These are phyloP conservation scores for Mycena sanguinolenta DNA, from an alignment of 768 basidiomycete species.

Conservation along the genomic window DNA sequence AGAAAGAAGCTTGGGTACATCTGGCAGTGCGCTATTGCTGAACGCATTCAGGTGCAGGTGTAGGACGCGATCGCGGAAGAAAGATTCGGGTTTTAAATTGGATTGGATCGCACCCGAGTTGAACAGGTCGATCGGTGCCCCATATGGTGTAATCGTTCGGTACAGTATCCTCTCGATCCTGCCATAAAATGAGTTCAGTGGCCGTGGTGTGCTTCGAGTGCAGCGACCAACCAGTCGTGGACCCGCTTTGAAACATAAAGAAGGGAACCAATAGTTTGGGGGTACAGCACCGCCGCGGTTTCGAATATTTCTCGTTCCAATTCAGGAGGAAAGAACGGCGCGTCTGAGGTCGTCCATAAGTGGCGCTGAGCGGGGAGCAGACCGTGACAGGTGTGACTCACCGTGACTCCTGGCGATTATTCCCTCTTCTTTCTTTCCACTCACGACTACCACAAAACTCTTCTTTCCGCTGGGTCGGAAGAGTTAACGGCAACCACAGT, in stretches of 20 bases:
- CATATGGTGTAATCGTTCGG: neutral
- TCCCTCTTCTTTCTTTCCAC: too few species aligned
- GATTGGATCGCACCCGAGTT: neutral
- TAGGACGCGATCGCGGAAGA: neutral
- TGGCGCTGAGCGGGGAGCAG: too few species aligned
- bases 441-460: too few species aligned
- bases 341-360: too few species aligned
- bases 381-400: too few species aligned
- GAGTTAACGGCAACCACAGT: too few species aligned
- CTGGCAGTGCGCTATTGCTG: too few species aligned
- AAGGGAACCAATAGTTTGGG: neutral
- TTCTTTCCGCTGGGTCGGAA: too few species aligned
- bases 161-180: neutral
- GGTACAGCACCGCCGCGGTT: neutral
- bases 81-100: neutral
- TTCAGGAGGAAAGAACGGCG: neutral
- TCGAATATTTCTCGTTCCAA: conserved; percentile 12
- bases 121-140: neutral
- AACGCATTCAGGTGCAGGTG: neutral
- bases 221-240: neutral
- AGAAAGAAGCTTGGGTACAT: neutral
- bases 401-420: too few species aligned
- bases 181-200: neutral
- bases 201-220: neutral
- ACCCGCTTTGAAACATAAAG: neutral